Evolutionary conservation across 495 filamentous ascomycete species (phyloP), one percentile per base, ranked within the genome.

Genomic region (Xylaria telfairii): DNA sequence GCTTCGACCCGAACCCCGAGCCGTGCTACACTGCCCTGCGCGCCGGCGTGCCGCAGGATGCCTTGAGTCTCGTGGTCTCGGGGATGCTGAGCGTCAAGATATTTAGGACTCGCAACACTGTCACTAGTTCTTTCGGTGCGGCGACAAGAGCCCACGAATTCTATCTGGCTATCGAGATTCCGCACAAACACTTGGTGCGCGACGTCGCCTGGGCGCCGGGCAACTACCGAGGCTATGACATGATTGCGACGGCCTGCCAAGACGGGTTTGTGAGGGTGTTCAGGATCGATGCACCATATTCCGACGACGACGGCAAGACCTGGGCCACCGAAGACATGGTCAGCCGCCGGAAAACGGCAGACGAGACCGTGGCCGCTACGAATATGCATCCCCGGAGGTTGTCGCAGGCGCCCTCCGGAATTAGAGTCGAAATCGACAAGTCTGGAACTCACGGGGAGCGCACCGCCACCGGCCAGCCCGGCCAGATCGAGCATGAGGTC

Each of bases 171-270:
- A 88, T 92, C 34, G 92, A 93, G 75, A 82, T 98, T 37, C 88
- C 88, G 0, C 92, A 97, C 73, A 81, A 86, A 3, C 89, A 90
- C 0, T 82, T 98, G 49, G 92, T 99, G n/a, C 86, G 95, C 64
- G 95, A 97, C 75, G 90, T 98, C 5, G 90, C 93, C 9, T 99
- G 96, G 96, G 94, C 96, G 9, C 92, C 92, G 63, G 93, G 93
- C 19, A 94, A 93, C 73, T 91, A 92, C 47, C 81, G 94, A 39
- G 94, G 94, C 1, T 94, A 91, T 75, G 95, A 99, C 77, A 84
- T 97, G 65, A 87, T 98, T 72, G 96, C 96, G 7, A 96, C 95
- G 39, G 95, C 93, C 1, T 93, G 93, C 76, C 94, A 95, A 78
- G 96, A 99, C 77, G 95, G 96, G 4, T 89, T 88, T 70, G 86